Percentiles rank a stretch among this genome's conserved stretches.
phyloP scores from a whole-genome alignment of 768 basidiomycete species.

The Amanita muscaria region DNA sequence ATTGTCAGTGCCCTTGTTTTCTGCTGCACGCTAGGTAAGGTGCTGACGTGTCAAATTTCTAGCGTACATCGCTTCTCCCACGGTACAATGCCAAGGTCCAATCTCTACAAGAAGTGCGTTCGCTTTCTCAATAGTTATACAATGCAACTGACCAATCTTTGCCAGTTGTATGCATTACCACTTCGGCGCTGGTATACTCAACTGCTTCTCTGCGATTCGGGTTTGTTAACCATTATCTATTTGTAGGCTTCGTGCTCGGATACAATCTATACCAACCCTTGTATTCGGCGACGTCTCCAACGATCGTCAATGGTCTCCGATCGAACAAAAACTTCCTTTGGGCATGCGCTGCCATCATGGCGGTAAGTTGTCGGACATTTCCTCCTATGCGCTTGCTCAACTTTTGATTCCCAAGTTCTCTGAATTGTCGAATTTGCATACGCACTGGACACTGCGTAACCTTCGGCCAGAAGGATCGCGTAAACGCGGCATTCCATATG shows the following conservation, averaged over 20 bases:
- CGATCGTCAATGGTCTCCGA: slow-evolving; percentile 52
- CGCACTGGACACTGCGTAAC: slow-evolving; percentile 74
- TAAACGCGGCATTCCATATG: slow-evolving; percentile 79
- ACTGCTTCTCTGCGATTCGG: not conserved
- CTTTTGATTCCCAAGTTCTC: slow-evolving; percentile 46
- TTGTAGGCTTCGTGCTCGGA: slow-evolving; percentile 66
- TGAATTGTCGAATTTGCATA: slow-evolving; percentile 75
- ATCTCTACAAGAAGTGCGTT: slow-evolving; percentile 82
- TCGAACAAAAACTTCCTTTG: slow-evolving; percentile 61
- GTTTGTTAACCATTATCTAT: not conserved
- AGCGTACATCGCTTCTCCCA: slow-evolving; percentile 94
- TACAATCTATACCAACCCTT: slow-evolving; percentile 75
- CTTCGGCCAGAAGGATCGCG: slow-evolving; percentile 78
- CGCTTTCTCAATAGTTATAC: slow-evolving; percentile 11
- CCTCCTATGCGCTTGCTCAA: too few relatives aligned
- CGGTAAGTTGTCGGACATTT: slow-evolving; percentile 41
- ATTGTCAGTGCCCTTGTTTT: slow-evolving; percentile 45
- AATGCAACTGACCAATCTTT: not conserved
- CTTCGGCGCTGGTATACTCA: slow-evolving; percentile 49
- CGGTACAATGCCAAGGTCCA: slow-evolving; percentile 81
- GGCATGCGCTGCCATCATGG: slow-evolving; percentile 59
- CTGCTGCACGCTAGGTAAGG: not conserved
- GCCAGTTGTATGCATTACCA: slow-evolving; percentile 85
- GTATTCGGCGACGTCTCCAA: slow-evolving; percentile 59
- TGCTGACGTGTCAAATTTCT: slow-evolving; percentile 3